Evolutionary conservation across 805 yeast species (phyloP), one percentile per base, ranked within the genome.

Genomic region (Saccharomycopsis olivae): DNA sequence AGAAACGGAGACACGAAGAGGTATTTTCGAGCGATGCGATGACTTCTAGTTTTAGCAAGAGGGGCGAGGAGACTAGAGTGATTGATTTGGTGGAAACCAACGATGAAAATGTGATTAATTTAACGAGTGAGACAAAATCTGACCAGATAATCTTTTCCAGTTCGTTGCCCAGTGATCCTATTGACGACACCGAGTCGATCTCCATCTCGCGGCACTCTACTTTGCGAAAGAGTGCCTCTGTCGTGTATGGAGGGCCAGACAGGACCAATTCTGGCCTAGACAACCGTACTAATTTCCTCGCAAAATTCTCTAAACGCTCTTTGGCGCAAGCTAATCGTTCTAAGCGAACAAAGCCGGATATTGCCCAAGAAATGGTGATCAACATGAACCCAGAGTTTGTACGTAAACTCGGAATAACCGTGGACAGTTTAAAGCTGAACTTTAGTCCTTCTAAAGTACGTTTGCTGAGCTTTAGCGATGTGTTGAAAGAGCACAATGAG

Each of bases 361-460:
- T 41, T 10, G 16, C 20, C 10, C 11, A 27, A 3, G 48, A 44
- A 28, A 38, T 44, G 42, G 36, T 32, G 8, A 34, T 44, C 29
- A 38, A 41, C 21, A 25, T 41, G 3, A 33, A 28, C 19, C 29
- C 19, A 9, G 39, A 33, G 3, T 27, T 41, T n/a, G 18, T 36
- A 2, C 38, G 38, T 13, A 35, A 31, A 20, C 35, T 36, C 23
- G 43, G 44, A 9, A 6, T 32, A 2, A 38, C 44, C 3, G n/a
- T 27, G 6, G 46, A 38, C 5, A 33, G 15, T 13, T 28, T 44
- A 5, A 30, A 14, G 2, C 17, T 9, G 6, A 37, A 38, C 2
- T 34, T 41, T 11, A 29, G 25, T 14, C 48, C 48, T 6, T 17
- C 33, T 8, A 21, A 5, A 15, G 39, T 44, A 5, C 14, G 39